Conservation (phyloP, 495 filamentous ascomycete species). For the Apodospora peruviana region DNA sequence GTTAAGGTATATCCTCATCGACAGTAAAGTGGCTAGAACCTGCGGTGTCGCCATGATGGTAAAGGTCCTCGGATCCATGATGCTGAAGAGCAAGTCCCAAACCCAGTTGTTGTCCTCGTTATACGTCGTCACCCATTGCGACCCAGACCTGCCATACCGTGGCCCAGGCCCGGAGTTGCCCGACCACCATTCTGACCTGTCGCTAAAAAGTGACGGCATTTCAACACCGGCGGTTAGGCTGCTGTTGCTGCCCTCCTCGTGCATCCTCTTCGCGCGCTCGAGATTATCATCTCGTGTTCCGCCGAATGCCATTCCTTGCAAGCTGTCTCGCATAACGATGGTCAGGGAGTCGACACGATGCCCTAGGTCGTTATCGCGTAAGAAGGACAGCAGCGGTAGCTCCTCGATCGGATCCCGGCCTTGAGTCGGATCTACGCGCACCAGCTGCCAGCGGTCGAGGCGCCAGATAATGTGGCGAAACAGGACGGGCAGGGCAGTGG, state of each 20-base stretch:
- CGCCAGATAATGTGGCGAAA: constrained; percentile 38
- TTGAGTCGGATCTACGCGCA: constrained; percentile 8
- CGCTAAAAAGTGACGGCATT: too few relatives aligned
- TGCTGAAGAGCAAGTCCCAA: constrained; percentile 37
- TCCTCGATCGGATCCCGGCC: constrained; percentile 2
- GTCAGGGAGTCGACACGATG: constrained; percentile 29
- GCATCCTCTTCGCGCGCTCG: neutral
- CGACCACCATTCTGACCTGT: too few relatives aligned
- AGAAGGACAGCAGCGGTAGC: constrained; percentile 27
- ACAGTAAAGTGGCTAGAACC: constrained; percentile 34
- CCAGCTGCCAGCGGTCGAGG: constrained; percentile 13
- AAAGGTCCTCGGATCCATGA: constrained; percentile 35
- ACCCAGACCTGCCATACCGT: neutral
- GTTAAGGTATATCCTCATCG: constrained; percentile 28
- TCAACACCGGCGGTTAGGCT: neutral
- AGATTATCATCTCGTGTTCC: neutral
- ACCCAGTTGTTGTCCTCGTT: constrained; percentile 27
- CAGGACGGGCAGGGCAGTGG: constrained; percentile 28
- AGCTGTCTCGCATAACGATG: constrained; percentile 17
- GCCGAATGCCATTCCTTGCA: neutral
- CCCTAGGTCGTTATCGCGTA: constrained; percentile 23
- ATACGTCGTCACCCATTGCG: constrained; percentile 1
- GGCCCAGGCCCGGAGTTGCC: too few relatives aligned
- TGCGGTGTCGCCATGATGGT: constrained; percentile 37
- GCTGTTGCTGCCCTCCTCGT: neutral